Evolutionary conservation across 441 rosid species (phyloP), one percentile per base, ranked within the genome.

Genomic region (Corymbia citriodora): DNA sequence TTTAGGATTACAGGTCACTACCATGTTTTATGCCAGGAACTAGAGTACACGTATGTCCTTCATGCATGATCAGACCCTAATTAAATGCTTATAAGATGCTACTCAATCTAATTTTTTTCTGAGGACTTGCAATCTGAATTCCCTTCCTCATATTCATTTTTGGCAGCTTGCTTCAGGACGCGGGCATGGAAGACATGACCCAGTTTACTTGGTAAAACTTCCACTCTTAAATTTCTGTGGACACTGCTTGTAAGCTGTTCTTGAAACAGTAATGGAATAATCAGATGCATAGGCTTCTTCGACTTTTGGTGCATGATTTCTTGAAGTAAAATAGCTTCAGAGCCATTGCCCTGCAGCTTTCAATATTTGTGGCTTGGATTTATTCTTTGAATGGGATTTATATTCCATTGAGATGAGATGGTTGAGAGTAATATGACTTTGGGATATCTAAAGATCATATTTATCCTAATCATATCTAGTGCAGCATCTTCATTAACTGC

Each of bases 151-250:
- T 86, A 61, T 91, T 61, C 87, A 48, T 88, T 90, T 83, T 86
- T 88, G 87, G 86, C 94, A 98, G 99, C 94, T 93, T 96, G 89
- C 93, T 96, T 94, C 98, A 94, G 92, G 99, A 97, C 90, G 96
- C 97, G 53, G 97, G 98, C 89, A 92, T 96, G 93, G 95, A 91
- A 93, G 99, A 97, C 90, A 95, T 95, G 99, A 96, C 96, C 88
- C 99, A 97, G 8, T 93, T 97, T 90, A 93, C 97, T 72, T 98
- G 99, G 99, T 96, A 93, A 93, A 94, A 40, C 49, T 88, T 87
- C 70, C 45, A 13, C 61, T 59, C 25, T 54, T 55, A 61, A 36
- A 10, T 50, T 87, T 29, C 72, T 61, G 52, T 25, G 12, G 85
- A 79, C 52, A 3, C 85, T 79, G 52, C 52, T 25, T 74, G 27